Percentiles rank a stretch among this genome's conserved stretches.
phyloP scores from a whole-genome alignment of 352 stramenopile genomes.

The Pythium rhizo-oryzae region DNA sequence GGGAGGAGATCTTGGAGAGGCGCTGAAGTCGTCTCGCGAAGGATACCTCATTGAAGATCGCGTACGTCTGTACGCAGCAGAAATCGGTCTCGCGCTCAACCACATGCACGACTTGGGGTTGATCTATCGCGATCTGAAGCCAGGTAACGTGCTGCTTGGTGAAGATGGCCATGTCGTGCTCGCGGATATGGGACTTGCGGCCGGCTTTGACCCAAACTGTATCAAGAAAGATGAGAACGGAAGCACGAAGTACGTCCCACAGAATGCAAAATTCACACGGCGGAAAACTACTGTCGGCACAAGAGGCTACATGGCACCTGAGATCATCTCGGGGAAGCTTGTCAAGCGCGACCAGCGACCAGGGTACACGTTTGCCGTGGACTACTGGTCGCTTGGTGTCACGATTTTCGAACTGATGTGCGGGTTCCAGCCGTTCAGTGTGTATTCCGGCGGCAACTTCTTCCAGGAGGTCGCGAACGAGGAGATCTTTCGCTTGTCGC shows the following conservation, averaged over 20 bases:
- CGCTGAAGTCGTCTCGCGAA: constrained; percentile 68
- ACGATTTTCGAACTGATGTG: constrained; percentile 90
- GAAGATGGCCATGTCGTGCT: constrained; percentile 91
- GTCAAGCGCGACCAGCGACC: constrained; percentile 76
- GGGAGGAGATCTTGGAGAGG: constrained; percentile 76
- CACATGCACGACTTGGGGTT: constrained; percentile 89
- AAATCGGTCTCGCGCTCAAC: constrained; percentile 85
- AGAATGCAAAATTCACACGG: constrained; percentile 62
- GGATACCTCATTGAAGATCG: constrained; percentile 78
- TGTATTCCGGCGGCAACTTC: constrained; percentile 68
- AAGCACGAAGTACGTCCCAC: constrained; percentile 48
- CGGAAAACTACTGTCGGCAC: constrained; percentile 87
- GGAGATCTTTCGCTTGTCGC: constrained; percentile 72
- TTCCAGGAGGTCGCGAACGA: constrained; percentile 82
- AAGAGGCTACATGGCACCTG: constrained; percentile 89
- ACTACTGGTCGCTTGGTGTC: constrained; percentile 85
- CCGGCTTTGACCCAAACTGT: constrained; percentile 53
- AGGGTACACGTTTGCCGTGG: constrained; percentile 76
- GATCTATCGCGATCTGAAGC: constrained; percentile 90
- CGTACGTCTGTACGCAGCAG: constrained; percentile 78
- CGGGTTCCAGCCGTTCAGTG: constrained; percentile 83
- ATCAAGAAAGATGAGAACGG: constrained; percentile 59
- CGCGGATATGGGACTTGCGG: constrained; percentile 87
- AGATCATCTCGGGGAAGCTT: constrained; percentile 89
- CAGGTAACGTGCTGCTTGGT: constrained; percentile 87